Conservation (phyloP, 805 yeast genomes). For the baker's yeast (Saccharomyces cerevisiae) region DNA sequence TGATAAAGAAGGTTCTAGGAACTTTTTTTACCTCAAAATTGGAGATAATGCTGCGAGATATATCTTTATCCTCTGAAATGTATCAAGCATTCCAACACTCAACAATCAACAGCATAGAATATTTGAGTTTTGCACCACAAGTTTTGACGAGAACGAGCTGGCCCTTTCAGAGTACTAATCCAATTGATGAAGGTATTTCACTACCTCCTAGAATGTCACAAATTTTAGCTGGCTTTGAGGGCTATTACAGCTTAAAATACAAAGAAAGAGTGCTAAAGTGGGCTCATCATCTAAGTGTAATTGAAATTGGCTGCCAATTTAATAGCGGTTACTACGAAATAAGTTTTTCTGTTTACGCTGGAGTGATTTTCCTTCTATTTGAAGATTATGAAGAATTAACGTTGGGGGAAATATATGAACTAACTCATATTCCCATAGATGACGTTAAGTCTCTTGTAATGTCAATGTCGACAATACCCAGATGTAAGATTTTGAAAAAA, state of each 20-base stretch:
- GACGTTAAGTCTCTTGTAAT: slow-evolving; percentile 74
- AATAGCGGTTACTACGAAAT: slow-evolving; percentile 66
- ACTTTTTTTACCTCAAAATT: slow-evolving; percentile 68
- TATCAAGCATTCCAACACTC: slow-evolving; percentile 4
- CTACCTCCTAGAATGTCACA: slow-evolving; percentile 39
- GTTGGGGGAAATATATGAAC: slow-evolving; percentile 50
- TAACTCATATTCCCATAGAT: slow-evolving; percentile 61
- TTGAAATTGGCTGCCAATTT: slow-evolving; percentile 67
- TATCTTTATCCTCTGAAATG: slow-evolving; percentile 46
- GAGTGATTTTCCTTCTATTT: slow-evolving; percentile 69
- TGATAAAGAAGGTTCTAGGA: slow-evolving; percentile 69
- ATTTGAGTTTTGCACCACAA: slow-evolving; percentile 36
- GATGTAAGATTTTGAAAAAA: slow-evolving; percentile 66
- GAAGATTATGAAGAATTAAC: slow-evolving; percentile 48
- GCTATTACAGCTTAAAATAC: slow-evolving; percentile 43
- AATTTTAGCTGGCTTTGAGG: slow-evolving; percentile 40
- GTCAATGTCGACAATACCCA: slow-evolving; percentile 78
- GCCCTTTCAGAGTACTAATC: slow-evolving; percentile 46
- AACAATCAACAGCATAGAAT: slow-evolving; percentile 6
- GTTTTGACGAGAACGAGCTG: slow-evolving; percentile 57
- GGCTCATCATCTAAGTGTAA: slow-evolving; percentile 79
- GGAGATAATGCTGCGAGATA: slow-evolving; percentile 82
- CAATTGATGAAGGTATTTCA: slow-evolving; percentile 26
- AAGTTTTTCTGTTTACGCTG: slow-evolving; percentile 73
- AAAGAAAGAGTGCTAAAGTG: slow-evolving; percentile 58